Conservation (phyloP, 805 yeast genomes). For the Wickerhamiella brachini region DNA sequence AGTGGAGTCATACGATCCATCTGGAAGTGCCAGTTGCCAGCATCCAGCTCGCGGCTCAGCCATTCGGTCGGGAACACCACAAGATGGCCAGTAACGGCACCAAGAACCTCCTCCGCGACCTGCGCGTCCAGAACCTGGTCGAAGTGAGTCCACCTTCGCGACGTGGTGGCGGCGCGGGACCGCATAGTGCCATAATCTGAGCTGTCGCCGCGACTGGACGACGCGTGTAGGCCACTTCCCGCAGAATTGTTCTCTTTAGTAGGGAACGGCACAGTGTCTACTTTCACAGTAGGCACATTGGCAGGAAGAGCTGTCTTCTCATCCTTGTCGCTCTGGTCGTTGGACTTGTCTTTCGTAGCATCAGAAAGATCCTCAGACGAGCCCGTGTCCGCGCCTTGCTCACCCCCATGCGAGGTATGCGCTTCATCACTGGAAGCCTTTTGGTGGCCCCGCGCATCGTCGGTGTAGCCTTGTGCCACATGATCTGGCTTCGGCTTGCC, state of each 20-base stretch:
- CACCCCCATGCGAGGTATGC: not conserved
- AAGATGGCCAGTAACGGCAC: slow-evolving; percentile 69
- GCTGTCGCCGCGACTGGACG: not conserved
- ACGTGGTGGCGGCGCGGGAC: slow-evolving; percentile 1
- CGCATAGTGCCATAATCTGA: slow-evolving; percentile 1
- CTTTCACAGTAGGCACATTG: not conserved
- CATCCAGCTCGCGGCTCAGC: slow-evolving; percentile 72
- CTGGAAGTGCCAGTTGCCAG: slow-evolving; percentile 87
- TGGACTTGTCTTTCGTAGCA: not conserved
- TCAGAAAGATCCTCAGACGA: not conserved
- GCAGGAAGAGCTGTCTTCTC: not conserved
- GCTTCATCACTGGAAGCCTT: not conserved
- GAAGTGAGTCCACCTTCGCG: slow-evolving; percentile 18
- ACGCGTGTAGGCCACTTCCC: not conserved
- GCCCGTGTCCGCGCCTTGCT: not conserved
- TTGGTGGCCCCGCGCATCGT: not conserved
- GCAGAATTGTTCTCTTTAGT: not conserved
- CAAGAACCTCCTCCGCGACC: slow-evolving; percentile 60
- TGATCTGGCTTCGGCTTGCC: not conserved
- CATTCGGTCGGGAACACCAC: slow-evolving; percentile 90
- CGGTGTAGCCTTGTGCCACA: not conserved
- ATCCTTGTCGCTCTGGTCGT: not conserved
- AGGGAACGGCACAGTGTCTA: not conserved
- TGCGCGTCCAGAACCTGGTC: slow-evolving; percentile 51
- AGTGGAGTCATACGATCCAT: slow-evolving; percentile 91